phyloP scores from a whole-genome alignment of 2,329 filamentous ascomycete species.

The Parastagonospora avenae region DNA sequence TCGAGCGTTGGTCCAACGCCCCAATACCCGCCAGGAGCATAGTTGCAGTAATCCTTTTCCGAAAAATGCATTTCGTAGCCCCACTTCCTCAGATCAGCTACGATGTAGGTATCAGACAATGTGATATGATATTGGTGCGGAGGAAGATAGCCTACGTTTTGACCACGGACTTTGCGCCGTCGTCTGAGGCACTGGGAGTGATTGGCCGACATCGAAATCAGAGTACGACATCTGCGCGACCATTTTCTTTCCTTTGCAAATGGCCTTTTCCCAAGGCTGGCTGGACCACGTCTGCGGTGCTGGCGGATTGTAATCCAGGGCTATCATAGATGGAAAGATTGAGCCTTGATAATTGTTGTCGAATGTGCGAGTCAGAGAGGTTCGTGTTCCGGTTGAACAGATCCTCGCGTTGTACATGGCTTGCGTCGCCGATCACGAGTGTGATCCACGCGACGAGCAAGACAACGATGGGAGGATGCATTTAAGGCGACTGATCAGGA shows the following conservation, averaged over 20 bases:
- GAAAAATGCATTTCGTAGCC: background rate
- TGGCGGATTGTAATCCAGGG: too few relatives aligned
- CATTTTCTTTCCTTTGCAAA: conserved; percentile 2
- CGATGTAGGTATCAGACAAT: background rate
- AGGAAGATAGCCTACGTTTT: too few relatives aligned
- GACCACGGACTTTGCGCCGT: conserved; percentile 1
- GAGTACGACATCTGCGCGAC: conserved; percentile 1
- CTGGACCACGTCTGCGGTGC: too few relatives aligned
- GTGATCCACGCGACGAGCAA: too few relatives aligned
- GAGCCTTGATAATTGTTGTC: too few relatives aligned
- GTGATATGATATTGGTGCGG: background rate
- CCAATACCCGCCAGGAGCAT: background rate
- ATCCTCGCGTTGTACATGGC: too few relatives aligned
- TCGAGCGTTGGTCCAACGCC: background rate
- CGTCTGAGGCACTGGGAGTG: background rate
- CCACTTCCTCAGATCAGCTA: background rate
- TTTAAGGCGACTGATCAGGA: too few relatives aligned
- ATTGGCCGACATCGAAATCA: conserved; percentile 1
- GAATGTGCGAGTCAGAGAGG: too few relatives aligned
- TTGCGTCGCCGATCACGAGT: too few relatives aligned
- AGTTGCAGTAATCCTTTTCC: background rate
- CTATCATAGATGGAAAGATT: too few relatives aligned
- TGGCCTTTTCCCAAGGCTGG: background rate
- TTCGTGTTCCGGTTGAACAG: too few relatives aligned
- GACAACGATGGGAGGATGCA: too few relatives aligned